Percentiles rank a stretch among this genome's conserved stretches.
Evolutionary conservation across 2,329 filamentous ascomycete species (phyloP).

Genomic region (Ophiostoma sp.): DNA sequence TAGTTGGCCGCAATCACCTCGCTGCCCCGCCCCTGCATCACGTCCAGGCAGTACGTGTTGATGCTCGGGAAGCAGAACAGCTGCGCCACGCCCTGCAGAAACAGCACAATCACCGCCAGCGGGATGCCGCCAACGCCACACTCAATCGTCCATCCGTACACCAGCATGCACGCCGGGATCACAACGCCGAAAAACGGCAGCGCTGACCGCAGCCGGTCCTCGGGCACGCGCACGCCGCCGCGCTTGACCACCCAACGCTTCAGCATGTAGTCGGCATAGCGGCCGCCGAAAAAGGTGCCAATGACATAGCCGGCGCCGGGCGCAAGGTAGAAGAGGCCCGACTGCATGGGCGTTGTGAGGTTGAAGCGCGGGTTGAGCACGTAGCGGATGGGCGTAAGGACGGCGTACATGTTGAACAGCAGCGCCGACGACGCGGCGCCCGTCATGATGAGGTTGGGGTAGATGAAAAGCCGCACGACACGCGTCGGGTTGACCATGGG

Average conservation of each 20-base stretch:
- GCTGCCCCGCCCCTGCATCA: constrained; percentile 64
- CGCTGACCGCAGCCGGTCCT: constrained; percentile 62
- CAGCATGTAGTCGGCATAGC: constrained; percentile 63
- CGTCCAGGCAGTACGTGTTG: constrained; percentile 74
- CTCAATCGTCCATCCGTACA: constrained; percentile 58
- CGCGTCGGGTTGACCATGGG: constrained; percentile 57
- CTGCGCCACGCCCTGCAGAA: constrained; percentile 62
- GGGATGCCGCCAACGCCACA: constrained; percentile 39
- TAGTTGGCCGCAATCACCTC: constrained; percentile 80
- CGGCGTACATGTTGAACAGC: constrained; percentile 67
- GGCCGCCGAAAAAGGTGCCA: constrained; percentile 62
- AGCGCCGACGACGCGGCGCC: constrained; percentile 55
- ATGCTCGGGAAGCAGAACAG: constrained; percentile 64
- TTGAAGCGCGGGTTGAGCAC: constrained; percentile 66
- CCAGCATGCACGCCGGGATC: constrained; percentile 59
- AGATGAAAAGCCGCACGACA: constrained; percentile 53
- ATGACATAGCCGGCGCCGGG: constrained; percentile 62
- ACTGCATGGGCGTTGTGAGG: constrained; percentile 57
- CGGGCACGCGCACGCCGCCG: constrained; percentile 55
- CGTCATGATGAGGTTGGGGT: constrained; percentile 58
- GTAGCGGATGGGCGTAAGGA: constrained; percentile 64
- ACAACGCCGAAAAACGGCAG: constrained; percentile 55
- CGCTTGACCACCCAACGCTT: constrained; percentile 54
- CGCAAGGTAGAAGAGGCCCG: constrained; percentile 64
- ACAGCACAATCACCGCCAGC: constrained; percentile 61